Evolutionary conservation across 345 rosid genomes (phyloP), one percentile per base, ranked within the genome.

Genomic region (Raphanus raphanistrum): DNA sequence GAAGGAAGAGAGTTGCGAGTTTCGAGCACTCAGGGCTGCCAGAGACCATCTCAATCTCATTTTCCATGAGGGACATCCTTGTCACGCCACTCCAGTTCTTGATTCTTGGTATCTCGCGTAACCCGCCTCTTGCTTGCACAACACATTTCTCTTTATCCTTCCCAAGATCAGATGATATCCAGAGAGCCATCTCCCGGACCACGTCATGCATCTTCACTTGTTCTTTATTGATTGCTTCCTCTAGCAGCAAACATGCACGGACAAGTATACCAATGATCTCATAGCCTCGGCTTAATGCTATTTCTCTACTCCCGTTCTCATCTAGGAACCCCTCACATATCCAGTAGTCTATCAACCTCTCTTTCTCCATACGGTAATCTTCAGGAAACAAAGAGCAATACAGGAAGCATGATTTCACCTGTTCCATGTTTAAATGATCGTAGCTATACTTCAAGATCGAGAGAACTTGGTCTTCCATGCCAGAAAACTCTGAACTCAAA

Each of bases 1-100:
- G 17, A 0, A 82, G 81, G 21, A 84, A 26, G 26, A 86, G 55
- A 48, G 55, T n/a, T 48, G 55, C 13, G 3, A 48, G 55, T 12
- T 11, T n/a, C 5, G 15, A n/a, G 54, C 54, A 48, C 54, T 48
- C 54, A 2, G 13, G 7, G 16, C 5, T 13, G 54, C 54, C 54
- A 45, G 54, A 45, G 1, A 45, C 16, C 6, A 45, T 45, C 54
- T 45, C 54, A 45, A 12, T 12, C 54, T 45, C 54, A 45, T 45
- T 45, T 4, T 45, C 54, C 54, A 45, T 45, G 50, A 41, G 50
- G 4, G 54, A 45, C 54, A 45, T 45, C 16, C 54, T 45, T 13
- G 6, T 5, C 54, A 45, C 54, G 2, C 2, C 54, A 45, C 16
- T 13, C 54, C 54, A 45, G 54, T 45, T 45, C 54, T 12, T 45